phyloP scores from a whole-genome alignment of 805 yeast genomes.

The Yarrowia sp. region DNA sequence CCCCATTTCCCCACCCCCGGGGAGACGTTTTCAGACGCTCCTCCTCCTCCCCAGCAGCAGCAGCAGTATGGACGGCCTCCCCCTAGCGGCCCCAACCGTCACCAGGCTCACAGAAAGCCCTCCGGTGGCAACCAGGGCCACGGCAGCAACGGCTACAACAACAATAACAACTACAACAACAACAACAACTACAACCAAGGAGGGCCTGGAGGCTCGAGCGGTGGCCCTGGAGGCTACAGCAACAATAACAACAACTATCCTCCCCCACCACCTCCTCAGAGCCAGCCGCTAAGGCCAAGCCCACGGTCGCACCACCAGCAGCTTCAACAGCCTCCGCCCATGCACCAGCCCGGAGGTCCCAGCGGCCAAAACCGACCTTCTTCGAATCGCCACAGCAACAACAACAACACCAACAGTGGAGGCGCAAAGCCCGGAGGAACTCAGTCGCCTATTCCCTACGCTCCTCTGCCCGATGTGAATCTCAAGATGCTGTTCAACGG shows the following conservation, averaged over 20 bases:
- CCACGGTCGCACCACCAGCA: conserved; percentile 17
- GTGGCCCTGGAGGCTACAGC: conserved; percentile 5
- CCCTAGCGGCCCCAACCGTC: background rate
- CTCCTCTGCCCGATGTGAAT: conserved; percentile 27
- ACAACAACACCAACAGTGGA: background rate
- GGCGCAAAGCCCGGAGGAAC: background rate
- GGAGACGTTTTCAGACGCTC: background rate
- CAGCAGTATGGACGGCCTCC: conserved; percentile 21
- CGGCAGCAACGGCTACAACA: background rate
- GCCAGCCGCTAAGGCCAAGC: background rate
- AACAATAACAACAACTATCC: background rate
- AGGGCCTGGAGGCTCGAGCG: background rate
- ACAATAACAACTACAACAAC: background rate
- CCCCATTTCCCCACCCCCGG: conserved; percentile 22
- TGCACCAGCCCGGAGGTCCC: conserved; percentile 17
- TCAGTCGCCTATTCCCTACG: conserved; percentile 20
- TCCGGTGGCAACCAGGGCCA: conserved; percentile 1
- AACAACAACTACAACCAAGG: background rate
- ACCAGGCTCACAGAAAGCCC: conserved; percentile 14
- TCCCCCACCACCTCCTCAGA: background rate
- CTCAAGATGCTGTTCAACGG: conserved; percentile 32
- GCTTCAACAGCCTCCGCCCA: conserved; percentile 17
- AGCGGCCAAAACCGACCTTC: background rate
- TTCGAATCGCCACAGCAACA: conserved; percentile 2
- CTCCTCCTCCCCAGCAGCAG: conserved; percentile 5